These are phyloP conservation scores for Mycosphaerella sp. DNA, from an alignment of 2,329 filamentous ascomycete species.

Conservation along the genomic window DNA sequence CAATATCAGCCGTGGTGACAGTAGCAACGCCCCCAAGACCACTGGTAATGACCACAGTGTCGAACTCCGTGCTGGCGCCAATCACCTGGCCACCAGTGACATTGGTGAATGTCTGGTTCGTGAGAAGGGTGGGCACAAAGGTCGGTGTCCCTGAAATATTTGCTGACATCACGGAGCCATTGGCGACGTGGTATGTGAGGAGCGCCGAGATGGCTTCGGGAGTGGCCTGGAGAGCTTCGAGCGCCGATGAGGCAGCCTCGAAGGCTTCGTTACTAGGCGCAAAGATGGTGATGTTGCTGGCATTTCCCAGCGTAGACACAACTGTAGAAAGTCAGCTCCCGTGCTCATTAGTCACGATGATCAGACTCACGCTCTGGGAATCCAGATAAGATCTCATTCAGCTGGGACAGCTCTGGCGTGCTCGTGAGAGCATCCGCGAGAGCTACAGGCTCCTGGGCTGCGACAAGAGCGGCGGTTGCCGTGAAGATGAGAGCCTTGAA, in stretches of 20 bases:
- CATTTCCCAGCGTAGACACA: slow-evolving; percentile 29
- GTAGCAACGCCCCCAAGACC: slow-evolving; percentile 48
- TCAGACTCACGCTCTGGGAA: slow-evolving; percentile 14
- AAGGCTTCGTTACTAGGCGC: slow-evolving; percentile 53
- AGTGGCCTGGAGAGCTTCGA: slow-evolving; percentile 35
- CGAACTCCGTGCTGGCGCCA: slow-evolving; percentile 29
- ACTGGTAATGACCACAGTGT: slow-evolving; percentile 47
- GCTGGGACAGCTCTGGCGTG: slow-evolving; percentile 17
- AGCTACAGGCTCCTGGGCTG: slow-evolving; percentile 32
- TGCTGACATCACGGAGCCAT: slow-evolving; percentile 44
- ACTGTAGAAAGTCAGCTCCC: slow-evolving; percentile 17
- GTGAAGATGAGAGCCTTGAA: slow-evolving; percentile 37
- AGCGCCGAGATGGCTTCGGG: slow-evolving; percentile 40
- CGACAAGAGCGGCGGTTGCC: slow-evolving; percentile 32
- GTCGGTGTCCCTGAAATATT: slow-evolving; percentile 33
- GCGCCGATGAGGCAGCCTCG: slow-evolving; percentile 26
- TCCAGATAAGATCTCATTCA: slow-evolving; percentile 14
- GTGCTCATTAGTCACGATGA: background rate
- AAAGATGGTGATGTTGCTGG: slow-evolving; percentile 52
- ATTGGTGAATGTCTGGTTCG: slow-evolving; percentile 49
- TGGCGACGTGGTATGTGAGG: slow-evolving; percentile 54
- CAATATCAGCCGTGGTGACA: slow-evolving; percentile 41
- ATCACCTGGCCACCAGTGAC: slow-evolving; percentile 55
- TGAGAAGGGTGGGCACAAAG: slow-evolving; percentile 48
- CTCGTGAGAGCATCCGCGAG: slow-evolving; percentile 36